A percentile compares a stretch with the other conserved stretches of the same genome.
These are phyloP conservation scores for Cladosporium sp. DNA, from an alignment of 2,329 filamentous ascomycete species.

Conservation along the genomic window DNA sequence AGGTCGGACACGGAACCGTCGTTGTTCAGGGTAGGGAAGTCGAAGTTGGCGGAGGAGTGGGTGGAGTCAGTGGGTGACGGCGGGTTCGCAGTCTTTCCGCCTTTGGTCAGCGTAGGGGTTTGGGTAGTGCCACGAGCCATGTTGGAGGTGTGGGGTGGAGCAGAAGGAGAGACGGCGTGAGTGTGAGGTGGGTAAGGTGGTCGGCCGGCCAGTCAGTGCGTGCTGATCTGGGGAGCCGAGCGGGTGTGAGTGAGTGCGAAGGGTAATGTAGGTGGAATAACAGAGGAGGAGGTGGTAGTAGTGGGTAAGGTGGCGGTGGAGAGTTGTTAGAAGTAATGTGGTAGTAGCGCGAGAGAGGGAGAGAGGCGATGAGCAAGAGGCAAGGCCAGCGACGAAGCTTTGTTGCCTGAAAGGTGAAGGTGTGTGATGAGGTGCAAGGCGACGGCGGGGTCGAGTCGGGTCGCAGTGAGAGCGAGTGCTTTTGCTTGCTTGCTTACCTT, in stretches of 20 bases:
- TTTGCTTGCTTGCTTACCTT: background rate
- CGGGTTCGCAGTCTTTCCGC: background rate
- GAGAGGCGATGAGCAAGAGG: background rate
- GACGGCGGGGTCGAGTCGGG: background rate
- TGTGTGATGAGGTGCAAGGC: background rate
- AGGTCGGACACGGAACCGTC: conserved; percentile 34
- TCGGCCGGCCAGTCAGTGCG: conserved; percentile 1
- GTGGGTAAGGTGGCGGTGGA: background rate
- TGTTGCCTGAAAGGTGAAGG: background rate
- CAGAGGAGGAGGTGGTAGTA: background rate
- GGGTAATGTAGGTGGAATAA: background rate
- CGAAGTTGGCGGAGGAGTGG: conserved; percentile 19
- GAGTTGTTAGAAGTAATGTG: background rate
- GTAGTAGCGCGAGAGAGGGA: background rate
- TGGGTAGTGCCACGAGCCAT: background rate
- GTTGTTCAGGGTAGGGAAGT: conserved; percentile 32
- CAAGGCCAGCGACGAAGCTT: background rate
- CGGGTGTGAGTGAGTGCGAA: background rate
- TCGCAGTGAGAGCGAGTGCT: background rate
- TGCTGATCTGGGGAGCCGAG: background rate
- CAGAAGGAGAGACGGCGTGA: background rate
- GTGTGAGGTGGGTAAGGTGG: background rate
- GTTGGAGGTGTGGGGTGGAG: conserved; percentile 1
- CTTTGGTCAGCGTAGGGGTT: conserved; percentile 7
- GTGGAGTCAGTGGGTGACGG: background rate